Base-by-base conservation (phyloP, 2,329 filamentous ascomycete genomes). In the Trichoderma sp. region DNA sequence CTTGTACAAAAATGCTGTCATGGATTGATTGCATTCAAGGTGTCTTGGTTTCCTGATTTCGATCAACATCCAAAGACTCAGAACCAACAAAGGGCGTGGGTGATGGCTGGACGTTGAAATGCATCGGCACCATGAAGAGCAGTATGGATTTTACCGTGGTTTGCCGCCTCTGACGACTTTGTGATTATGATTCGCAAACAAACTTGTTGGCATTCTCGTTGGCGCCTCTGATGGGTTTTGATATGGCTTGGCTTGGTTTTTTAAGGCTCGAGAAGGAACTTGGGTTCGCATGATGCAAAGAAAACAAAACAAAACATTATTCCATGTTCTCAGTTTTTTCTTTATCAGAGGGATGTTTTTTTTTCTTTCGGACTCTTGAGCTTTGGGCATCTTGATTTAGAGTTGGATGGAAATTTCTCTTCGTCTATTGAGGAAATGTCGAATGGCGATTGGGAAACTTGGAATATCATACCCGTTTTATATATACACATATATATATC, bases 211-310 rank as follows among this genome's bases (percentile, higher is more conserved):
- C 28, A 56, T 53, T 66, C 47, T 66, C 32, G 64, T 67, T 57
- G 64, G 64, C 64, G 64, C 51, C 64, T 53, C 21, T 67, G 51
- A 58, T 66, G 47, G 47, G 14, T 66, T 66, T 43, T 53, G 60
- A 36, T 36, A 32, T 51, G 62, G 39, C 62, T 47, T 60, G 57
- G 30, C n/a, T 26, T 62, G 58, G 30, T 21, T 34, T 56, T 43
- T 18, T 36, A 34, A 21, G 51, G 64, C 11, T 28, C 56, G 36
- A 43, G 60, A 26, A 24, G 26, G 60, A 36, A 28, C 36, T 36
- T 57, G 30, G 47, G 14, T 43, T 30, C 30, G 56, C 56, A 39
- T 51, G 34, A 47, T 63, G 39, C 36, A 63, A 30, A 43, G 47
- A 53, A 63, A 18, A 51, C 39, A 51, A 65, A 21, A 65, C 43